Evolutionary conservation across 768 basidiomycete genomes (phyloP).

Genomic region (Suillus variegatus): DNA sequence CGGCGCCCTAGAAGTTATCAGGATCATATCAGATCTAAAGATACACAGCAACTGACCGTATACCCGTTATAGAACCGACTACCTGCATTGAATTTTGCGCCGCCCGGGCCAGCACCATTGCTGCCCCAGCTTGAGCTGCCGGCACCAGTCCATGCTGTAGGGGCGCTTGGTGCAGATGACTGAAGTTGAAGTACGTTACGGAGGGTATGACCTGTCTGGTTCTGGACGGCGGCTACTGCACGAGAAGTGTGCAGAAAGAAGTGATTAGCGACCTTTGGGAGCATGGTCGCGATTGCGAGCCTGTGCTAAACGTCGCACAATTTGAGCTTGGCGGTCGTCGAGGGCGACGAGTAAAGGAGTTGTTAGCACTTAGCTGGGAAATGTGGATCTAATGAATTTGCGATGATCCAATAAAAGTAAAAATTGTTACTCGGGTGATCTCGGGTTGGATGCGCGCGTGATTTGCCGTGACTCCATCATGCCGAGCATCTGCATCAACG

Average conservation of each 20-base stretch:
- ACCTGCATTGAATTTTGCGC: conserved; percentile 71
- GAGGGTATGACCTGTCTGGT: conserved; percentile 65
- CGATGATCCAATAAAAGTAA: conserved; percentile 17
- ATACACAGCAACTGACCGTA: conserved; percentile 46
- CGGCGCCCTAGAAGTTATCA: conserved; percentile 52
- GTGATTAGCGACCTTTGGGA: conserved; percentile 83
- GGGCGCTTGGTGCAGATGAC: conserved; percentile 47
- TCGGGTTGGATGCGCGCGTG: conserved; percentile 13
- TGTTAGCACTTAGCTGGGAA: background rate
- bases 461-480: background rate
- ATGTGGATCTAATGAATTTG: background rate
- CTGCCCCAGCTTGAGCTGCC: conserved; percentile 54
- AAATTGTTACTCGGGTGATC: conserved; percentile 21
- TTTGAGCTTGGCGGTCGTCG: conserved; percentile 6
- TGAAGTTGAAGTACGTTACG: conserved; percentile 77
- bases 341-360: background rate
- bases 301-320: conserved; percentile 5
- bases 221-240: conserved; percentile 75
- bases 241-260: conserved; percentile 75
- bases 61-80: conserved; percentile 71
- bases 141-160: conserved; percentile 40
- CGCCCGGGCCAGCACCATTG: conserved; percentile 66
- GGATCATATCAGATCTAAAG: conserved; percentile 6
- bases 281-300: conserved; percentile 46
- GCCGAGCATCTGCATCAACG: conserved; percentile 16